phyloP scores from a whole-genome alignment of 2,329 filamentous ascomycete species.

The Fusarium sp. region DNA sequence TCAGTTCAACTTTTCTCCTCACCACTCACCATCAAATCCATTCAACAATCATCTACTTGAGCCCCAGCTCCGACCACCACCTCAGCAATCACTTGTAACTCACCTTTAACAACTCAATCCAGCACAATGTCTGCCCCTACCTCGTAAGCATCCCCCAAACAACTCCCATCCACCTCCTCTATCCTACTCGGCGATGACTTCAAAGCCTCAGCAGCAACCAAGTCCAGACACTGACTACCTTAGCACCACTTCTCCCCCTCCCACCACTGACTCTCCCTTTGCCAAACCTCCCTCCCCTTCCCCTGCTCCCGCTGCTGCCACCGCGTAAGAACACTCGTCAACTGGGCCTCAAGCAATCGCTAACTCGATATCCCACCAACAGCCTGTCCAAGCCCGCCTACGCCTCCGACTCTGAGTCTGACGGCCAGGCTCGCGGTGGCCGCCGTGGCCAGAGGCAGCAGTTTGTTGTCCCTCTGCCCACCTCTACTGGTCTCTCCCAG shows the following conservation, averaged over 20 bases:
- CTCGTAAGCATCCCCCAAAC: constrained; percentile 35
- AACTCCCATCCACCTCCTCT: background rate
- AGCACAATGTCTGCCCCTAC: constrained; percentile 46
- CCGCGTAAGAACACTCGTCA: constrained; percentile 36
- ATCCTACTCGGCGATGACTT: constrained; percentile 1
- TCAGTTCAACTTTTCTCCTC: constrained; percentile 29
- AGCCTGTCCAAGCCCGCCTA: constrained; percentile 48
- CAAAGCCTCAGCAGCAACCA: constrained; percentile 12
- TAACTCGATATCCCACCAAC: constrained; percentile 18
- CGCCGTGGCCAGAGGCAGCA: constrained; percentile 44
- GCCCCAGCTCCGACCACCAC: constrained; percentile 35
- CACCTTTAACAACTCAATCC: constrained; percentile 30
- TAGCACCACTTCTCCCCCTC: background rate
- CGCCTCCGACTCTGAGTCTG: constrained; percentile 47
- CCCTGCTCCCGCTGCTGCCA: constrained; percentile 23
- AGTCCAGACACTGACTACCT: constrained; percentile 31
- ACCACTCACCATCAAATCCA: constrained; percentile 39
- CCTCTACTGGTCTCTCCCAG: constrained; percentile 52
- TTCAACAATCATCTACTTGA: constrained; percentile 41
- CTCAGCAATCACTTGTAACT: constrained; percentile 17
- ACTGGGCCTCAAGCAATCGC: constrained; percentile 6
- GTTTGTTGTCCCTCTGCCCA: constrained; percentile 47
- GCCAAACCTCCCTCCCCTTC: constrained; percentile 36
- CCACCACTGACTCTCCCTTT: constrained; percentile 19
- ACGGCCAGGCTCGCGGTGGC: constrained; percentile 47